These are phyloP conservation scores for Alternaria sp. DNA, from an alignment of 2,329 filamentous ascomycete genomes.

Conservation along the genomic window DNA sequence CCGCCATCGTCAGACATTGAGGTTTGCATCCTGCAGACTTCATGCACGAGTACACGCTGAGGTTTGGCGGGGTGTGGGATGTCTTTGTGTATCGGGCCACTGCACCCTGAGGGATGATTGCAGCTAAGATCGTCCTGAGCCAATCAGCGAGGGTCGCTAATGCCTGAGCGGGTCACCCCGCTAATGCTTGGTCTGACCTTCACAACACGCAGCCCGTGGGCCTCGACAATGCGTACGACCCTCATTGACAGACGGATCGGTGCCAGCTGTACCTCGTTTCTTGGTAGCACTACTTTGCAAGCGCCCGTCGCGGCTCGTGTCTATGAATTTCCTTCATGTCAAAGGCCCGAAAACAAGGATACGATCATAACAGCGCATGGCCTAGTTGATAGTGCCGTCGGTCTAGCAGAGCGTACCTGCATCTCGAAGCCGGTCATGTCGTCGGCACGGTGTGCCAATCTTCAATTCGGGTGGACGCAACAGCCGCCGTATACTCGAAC, in stretches of 20 bases:
- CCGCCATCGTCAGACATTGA: neutral
- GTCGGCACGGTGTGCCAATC: neutral
- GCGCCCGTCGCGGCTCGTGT: neutral
- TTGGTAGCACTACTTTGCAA: neutral
- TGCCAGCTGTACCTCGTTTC: neutral
- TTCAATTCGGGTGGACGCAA: neutral
- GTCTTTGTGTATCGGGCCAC: neutral
- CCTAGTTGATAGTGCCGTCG: neutral
- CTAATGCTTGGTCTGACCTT: constrained; percentile 4
- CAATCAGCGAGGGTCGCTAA: neutral
- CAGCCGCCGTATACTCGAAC: neutral
- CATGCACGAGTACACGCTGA: neutral
- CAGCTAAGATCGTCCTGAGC: neutral
- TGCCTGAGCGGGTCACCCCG: neutral
- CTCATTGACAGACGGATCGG: neutral
- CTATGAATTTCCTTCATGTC: neutral
- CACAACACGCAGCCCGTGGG: neutral
- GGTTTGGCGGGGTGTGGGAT: neutral
- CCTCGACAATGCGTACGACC: neutral
- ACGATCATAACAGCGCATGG: neutral
- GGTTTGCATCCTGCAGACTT: neutral
- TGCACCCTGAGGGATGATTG: neutral
- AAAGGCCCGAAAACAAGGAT: neutral
- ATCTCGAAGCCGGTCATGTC: neutral
- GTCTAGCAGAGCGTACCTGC: neutral